A percentile compares a stretch with the other conserved stretches of the same genome.
Conservation (phyloP, 805 yeast genomes). For the Yarrowia sp. region DNA sequence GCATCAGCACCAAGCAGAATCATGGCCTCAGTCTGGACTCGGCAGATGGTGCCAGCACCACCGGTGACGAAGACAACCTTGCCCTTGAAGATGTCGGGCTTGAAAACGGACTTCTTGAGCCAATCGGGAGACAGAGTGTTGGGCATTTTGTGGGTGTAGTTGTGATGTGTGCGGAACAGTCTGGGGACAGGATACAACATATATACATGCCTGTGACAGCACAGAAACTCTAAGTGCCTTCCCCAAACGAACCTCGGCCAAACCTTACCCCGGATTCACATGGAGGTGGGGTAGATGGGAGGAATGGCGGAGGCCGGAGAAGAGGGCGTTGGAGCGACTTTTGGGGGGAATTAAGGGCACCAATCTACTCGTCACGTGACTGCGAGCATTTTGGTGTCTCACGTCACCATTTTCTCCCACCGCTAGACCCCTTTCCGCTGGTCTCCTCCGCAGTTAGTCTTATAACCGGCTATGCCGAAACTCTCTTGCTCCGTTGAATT, state of each 20-base stretch:
- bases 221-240: background rate
- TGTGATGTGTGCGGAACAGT: background rate
- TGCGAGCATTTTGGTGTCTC: background rate
- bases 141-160: slow-evolving; percentile 32
- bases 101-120: slow-evolving; percentile 38
- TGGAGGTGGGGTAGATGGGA: slow-evolving; percentile 6
- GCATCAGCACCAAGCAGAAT: slow-evolving; percentile 84
- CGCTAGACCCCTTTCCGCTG: background rate
- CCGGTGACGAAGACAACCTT: slow-evolving; percentile 92
- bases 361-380: background rate
- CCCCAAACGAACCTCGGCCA: slow-evolving; percentile 18
- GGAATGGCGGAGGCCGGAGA: no score
- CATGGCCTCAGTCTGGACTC: slow-evolving; percentile 84
- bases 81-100: slow-evolving; percentile 69
- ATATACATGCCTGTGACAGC: background rate
- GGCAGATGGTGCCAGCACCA: slow-evolving; percentile 94
- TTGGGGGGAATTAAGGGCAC: background rate
- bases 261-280: slow-evolving; percentile 25
- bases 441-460: slow-evolving; percentile 15
- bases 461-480: slow-evolving; percentile 19
- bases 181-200: background rate
- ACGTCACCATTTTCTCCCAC: background rate
- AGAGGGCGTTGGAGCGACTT: background rate
- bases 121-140: slow-evolving; percentile 34
- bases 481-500: background rate